phyloP scores from a whole-genome alignment of 2,329 filamentous ascomycete genomes.

The Clathrospora elynae region DNA sequence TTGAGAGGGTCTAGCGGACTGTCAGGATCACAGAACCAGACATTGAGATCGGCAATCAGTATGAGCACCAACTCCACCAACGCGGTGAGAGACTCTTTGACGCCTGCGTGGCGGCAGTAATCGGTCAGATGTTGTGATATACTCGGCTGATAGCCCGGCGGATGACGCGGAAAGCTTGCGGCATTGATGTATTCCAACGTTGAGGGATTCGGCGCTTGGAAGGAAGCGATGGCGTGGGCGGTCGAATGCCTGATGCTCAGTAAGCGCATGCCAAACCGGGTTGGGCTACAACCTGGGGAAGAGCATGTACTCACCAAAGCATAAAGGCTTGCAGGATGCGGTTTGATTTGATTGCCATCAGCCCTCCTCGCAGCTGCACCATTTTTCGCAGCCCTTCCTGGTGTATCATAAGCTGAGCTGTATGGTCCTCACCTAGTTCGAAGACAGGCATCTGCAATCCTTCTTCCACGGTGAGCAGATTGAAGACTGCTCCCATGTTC shows the following conservation, averaged over 20 bases:
- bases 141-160: slow-evolving; percentile 34
- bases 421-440: slow-evolving; percentile 32
- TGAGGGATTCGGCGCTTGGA: slow-evolving; percentile 41
- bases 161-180: slow-evolving; percentile 36
- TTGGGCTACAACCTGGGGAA: slow-evolving; percentile 18
- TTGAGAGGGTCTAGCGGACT: slow-evolving; percentile 43
- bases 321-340: slow-evolving; percentile 50
- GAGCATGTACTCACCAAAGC: slow-evolving; percentile 44
- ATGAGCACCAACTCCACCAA: slow-evolving; percentile 38
- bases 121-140: slow-evolving; percentile 39
- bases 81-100: slow-evolving; percentile 36
- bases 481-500: slow-evolving; percentile 48
- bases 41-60: slow-evolving; percentile 45
- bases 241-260: slow-evolving; percentile 49
- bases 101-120: slow-evolving; percentile 36
- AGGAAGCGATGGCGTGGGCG: slow-evolving; percentile 45
- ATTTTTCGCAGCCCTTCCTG: slow-evolving; percentile 42
- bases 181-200: slow-evolving; percentile 38
- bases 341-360: slow-evolving; percentile 42
- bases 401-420: slow-evolving; percentile 42
- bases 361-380: slow-evolving; percentile 44
- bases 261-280: slow-evolving; percentile 43
- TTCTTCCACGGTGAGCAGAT: slow-evolving; percentile 46
- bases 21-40: slow-evolving; percentile 39
- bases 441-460: slow-evolving; percentile 34